Conservation (phyloP, 2,329 filamentous ascomycete species). For the Penicillium sp. region DNA sequence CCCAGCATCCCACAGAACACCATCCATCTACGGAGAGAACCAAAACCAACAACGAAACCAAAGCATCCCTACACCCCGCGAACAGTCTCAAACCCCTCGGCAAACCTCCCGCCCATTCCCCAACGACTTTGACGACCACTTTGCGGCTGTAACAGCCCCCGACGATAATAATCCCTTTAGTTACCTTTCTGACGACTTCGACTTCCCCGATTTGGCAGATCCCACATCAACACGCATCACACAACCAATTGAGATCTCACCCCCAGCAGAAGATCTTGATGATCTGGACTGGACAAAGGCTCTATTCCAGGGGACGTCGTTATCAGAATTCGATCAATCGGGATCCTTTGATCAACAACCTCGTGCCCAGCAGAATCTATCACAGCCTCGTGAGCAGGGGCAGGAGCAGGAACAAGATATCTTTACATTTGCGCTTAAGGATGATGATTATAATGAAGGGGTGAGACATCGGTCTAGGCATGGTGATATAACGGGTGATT, state of each 20-base stretch:
- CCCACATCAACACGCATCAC: conserved; percentile 1
- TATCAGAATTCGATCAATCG: conserved; percentile 10
- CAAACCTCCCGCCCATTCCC: conserved; percentile 20
- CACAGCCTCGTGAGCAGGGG: background rate
- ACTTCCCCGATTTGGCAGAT: conserved; percentile 22
- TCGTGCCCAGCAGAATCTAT: background rate
- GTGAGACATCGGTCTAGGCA: conserved; percentile 11
- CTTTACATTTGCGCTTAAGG: conserved; percentile 10
- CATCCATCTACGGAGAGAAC: conserved; percentile 2
- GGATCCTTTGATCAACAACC: conserved; percentile 6
- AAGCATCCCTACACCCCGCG: background rate
- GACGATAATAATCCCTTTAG: conserved; percentile 19
- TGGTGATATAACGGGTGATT: conserved; percentile 35
- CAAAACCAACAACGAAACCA: conserved; percentile 8
- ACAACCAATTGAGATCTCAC: conserved; percentile 6
- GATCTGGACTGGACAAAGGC: conserved; percentile 33
- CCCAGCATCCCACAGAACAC: background rate
- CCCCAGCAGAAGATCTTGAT: conserved; percentile 21
- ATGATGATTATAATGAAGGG: conserved; percentile 1
- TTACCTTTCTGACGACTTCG: conserved; percentile 27
- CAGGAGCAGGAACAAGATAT: background rate
- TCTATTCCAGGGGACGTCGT: conserved; percentile 24
- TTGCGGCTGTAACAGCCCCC: conserved; percentile 7
- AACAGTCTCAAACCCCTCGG: background rate
- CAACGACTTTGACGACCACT: conserved; percentile 27